phyloP scores from a whole-genome alignment of 805 yeast genomes.

The Kluyveromyces dobzhanskii region DNA sequence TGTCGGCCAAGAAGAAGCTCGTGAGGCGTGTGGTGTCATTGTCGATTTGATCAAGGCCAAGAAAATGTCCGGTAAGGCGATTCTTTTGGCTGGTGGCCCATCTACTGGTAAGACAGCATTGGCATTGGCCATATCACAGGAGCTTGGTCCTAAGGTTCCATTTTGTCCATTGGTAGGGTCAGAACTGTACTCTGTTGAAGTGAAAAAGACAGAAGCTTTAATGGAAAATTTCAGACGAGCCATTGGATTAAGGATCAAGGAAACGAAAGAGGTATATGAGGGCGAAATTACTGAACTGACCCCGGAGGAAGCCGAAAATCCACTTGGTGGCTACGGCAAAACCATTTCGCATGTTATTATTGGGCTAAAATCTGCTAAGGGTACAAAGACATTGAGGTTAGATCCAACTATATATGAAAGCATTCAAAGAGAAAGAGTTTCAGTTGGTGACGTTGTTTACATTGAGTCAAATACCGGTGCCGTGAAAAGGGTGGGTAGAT shows the following conservation, averaged over 20 bases:
- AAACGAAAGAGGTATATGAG: conserved; percentile 94
- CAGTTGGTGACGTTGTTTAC: conserved; percentile 94
- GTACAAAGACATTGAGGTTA: conserved; percentile 79
- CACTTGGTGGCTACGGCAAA: conserved; percentile 96
- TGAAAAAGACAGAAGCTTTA: conserved; percentile 90
- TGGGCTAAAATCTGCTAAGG: conserved; percentile 87
- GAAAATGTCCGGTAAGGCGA: conserved; percentile 93
- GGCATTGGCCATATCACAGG: conserved; percentile 93
- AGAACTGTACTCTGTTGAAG: conserved; percentile 91
- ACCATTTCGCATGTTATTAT: conserved; percentile 91
- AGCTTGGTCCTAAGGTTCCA: conserved; percentile 93
- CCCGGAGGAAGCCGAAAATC: conserved; percentile 94
- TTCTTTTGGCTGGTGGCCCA: conserved; percentile 92
- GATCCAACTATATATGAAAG: conserved; percentile 92
- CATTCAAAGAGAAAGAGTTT: conserved; percentile 88
- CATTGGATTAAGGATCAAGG: conserved; percentile 91
- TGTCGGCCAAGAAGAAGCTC: conserved; percentile 60
- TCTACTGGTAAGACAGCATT: conserved; percentile 98
- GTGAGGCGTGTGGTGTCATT: conserved; percentile 91
- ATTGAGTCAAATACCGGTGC: conserved; percentile 97
- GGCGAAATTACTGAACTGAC: conserved; percentile 96
- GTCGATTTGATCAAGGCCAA: conserved; percentile 89
- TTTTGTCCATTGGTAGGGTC: conserved; percentile 96
- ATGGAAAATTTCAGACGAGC: conserved; percentile 97
- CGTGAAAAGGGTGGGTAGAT: conserved; percentile 92